phyloP scores from a whole-genome alignment of 371 early-diverging fungal species.

The Syncephalastrum racemosum region DNA sequence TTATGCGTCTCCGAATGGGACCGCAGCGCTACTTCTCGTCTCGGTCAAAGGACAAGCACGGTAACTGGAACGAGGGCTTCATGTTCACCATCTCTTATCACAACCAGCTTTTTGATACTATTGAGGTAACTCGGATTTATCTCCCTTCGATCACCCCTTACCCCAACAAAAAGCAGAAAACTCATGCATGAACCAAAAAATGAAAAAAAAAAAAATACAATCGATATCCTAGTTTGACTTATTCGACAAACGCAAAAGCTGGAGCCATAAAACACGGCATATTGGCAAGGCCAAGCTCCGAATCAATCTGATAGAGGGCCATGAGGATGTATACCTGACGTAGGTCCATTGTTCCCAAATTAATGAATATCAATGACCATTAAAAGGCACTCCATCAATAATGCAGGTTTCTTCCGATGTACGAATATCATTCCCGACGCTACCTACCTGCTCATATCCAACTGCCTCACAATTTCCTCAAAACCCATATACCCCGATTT shows the following conservation, averaged over 20 bases:
- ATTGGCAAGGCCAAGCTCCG: slow-evolving; percentile 48
- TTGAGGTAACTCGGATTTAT: slow-evolving; percentile 40
- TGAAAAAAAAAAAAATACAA: neutral
- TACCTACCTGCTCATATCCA: slow-evolving; percentile 47
- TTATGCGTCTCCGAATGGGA: slow-evolving; percentile 37
- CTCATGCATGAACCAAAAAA: neutral
- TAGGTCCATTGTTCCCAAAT: slow-evolving; percentile 11
- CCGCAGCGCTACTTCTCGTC: slow-evolving; percentile 36
- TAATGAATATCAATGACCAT: too few species aligned
- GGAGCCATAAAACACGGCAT: slow-evolving; percentile 37
- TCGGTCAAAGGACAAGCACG: slow-evolving; percentile 34
- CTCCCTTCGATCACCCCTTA: slow-evolving; percentile 1
- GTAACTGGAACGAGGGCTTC: slow-evolving; percentile 79
- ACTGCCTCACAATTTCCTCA: slow-evolving; percentile 46
- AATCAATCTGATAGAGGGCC: slow-evolving; percentile 31
- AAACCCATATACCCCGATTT: slow-evolving; percentile 44
- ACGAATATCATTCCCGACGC: slow-evolving; percentile 46
- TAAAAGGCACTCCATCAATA: neutral
- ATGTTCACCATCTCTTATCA: slow-evolving; percentile 72
- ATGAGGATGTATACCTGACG: slow-evolving; percentile 50
- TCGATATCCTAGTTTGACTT: slow-evolving; percentile 38
- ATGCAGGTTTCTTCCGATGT: slow-evolving; percentile 49
- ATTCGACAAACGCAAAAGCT: slow-evolving; percentile 41
- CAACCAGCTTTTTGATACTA: slow-evolving; percentile 71
- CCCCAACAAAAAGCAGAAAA: too few species aligned